Conservation (phyloP, 2,329 filamentous ascomycete species). For the Exophiala spinifera region DNA sequence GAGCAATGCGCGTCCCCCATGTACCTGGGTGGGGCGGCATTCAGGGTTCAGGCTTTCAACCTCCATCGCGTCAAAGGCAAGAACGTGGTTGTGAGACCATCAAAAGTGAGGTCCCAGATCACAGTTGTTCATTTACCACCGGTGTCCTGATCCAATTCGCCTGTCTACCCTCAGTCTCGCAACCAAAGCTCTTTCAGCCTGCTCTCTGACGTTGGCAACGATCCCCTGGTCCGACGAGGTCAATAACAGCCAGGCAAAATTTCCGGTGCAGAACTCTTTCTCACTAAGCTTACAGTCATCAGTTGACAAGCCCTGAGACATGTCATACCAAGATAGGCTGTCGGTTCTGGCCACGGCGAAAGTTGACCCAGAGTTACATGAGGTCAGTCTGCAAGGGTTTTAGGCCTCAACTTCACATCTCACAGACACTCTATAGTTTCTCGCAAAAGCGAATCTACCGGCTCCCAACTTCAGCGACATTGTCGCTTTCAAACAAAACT, state of each 20-base stretch:
- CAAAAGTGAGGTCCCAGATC: background rate
- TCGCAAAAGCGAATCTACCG: conserved; percentile 11
- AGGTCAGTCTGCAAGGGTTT: conserved; percentile 23
- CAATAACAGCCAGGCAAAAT: background rate
- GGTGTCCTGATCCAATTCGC: too few species aligned
- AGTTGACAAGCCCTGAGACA: background rate
- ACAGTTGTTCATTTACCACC: background rate
- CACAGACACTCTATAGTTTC: background rate
- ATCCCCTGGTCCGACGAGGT: background rate
- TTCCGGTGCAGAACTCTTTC: background rate
- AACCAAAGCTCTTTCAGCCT: background rate
- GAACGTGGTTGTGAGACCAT: background rate
- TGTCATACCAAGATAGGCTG: conserved; percentile 8
- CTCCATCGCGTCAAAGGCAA: too few species aligned
- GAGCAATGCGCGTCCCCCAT: background rate
- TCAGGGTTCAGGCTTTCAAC: too few species aligned
- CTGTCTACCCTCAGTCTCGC: background rate
- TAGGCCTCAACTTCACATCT: background rate
- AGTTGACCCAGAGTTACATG: conserved; percentile 29
- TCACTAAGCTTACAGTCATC: background rate
- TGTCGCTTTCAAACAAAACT: background rate
- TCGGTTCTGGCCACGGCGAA: conserved; percentile 26
- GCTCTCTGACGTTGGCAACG: background rate
- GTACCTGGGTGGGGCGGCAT: background rate
- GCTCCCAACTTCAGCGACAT: conserved; percentile 10